Evolutionary conservation across 2,329 filamentous ascomycete genomes (phyloP), one percentile per base, ranked within the genome.

Genomic region (Pestalotiopsis sp.): DNA sequence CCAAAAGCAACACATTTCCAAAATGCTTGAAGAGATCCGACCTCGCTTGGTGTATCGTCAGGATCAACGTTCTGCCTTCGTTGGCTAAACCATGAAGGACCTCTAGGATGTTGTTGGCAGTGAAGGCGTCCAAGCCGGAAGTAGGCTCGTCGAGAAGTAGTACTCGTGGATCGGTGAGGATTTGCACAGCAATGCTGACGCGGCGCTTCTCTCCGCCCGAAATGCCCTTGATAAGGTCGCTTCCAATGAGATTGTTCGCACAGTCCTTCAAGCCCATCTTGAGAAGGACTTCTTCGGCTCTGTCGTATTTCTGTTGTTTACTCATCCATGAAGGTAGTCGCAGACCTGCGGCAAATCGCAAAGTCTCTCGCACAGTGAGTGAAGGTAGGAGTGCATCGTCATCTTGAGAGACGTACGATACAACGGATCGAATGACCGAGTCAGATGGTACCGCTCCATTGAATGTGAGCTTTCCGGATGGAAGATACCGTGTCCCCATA

Each of bases 191-290:
- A 69, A 94, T 94, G 2, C 90, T 91, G 5, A 94, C 91, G 66
- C 92, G 86, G 2, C 92, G 85, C 78, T 94, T 94, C 78, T 94
- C 92, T 20, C 92, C 92, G 2, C 92, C 92, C 9, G 91, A 93
- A 38, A 94, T 94, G 0, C 92, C 92, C 75, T 94, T 94, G 71
- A 92, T 84, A 3, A 92, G 78, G 9, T 92, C 90, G 67, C 86
- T 91, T 2, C 92, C 92, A 9, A 94, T 86, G 0, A 94, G 77
- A 65, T 92, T 93, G 73, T 94, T 88, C 1, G 91, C 92, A 70
- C 92, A 94, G 71, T 94, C 92, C 73, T 93, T 93, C 3, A 94
- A 78, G 0, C 92, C 92, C 86, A 94, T 89, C 75, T 93, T 93
- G 17, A 92, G 76, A 2, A 94, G 79, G 0, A 94, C 88, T 17